Conservation (phyloP, 1,284 basidiomycete species). For the Puccinia coronata region DNA sequence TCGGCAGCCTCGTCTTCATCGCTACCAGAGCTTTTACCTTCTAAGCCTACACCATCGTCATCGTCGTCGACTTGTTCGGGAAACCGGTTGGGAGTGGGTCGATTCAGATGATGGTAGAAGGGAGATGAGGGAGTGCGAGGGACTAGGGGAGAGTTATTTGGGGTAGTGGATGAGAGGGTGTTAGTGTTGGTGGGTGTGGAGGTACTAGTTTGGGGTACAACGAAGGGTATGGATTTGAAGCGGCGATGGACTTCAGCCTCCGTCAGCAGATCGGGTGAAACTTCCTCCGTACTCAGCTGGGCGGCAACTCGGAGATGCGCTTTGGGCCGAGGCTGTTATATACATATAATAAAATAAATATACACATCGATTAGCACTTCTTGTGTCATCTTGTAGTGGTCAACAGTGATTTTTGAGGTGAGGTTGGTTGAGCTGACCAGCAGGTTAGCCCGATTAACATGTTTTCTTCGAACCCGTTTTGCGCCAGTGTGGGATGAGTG, state of each 20-base stretch:
- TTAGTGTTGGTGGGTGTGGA: conserved; percentile 23
- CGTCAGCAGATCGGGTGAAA: conserved; percentile 36
- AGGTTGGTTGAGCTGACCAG: conserved; percentile 15
- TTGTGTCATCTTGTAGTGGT: neutral
- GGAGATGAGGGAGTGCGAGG: conserved; percentile 37
- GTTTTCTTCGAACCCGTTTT: conserved; percentile 25
- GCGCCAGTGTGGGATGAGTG: conserved; percentile 8
- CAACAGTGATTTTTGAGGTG: neutral
- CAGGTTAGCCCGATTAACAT: conserved; percentile 32
- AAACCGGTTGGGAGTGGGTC: conserved; percentile 29
- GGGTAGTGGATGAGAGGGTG: neutral
- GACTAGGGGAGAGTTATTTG: conserved; percentile 11
- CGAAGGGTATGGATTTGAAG: conserved; percentile 28
- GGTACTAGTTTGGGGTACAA: conserved; percentile 18
- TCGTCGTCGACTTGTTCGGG: conserved; percentile 36
- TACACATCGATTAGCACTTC: neutral
- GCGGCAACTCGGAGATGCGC: conserved; percentile 41
- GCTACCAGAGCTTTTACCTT: conserved; percentile 23
- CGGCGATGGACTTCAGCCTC: conserved; percentile 40
- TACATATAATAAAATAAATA: neutral
- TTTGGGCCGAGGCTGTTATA: conserved; percentile 30
- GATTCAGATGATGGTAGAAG: conserved; percentile 19
- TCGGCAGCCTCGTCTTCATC: neutral
- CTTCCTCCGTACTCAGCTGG: conserved; percentile 36
- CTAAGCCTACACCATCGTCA: conserved; percentile 1